Base-by-base conservation (phyloP, 2,329 filamentous ascomycete genomes). In the Colletotrichum sp. region DNA sequence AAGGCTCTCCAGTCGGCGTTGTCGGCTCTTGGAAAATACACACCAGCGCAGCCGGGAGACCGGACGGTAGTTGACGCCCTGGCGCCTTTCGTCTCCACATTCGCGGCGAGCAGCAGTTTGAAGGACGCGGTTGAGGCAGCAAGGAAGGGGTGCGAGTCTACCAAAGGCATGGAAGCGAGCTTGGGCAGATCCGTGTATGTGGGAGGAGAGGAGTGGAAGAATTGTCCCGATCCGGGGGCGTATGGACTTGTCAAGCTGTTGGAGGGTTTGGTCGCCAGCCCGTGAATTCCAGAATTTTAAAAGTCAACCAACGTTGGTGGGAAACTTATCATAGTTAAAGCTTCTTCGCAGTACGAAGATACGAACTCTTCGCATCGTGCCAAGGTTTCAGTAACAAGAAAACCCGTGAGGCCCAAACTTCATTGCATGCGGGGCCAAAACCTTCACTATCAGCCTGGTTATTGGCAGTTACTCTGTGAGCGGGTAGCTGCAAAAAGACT, bases 121-220 rank as follows among this genome's bases (percentile, higher is more conserved):
- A 30, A 59, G 55, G 21, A 26, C 16, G 55, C 94, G n/a, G 92
- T 92, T 2, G 86, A 89, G 77, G 93, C 92, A 7, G 92, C 93
- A 7, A 88, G 89, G 75, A 85, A 90, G 71, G 94, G 93, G 3
- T 90, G 93, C 32, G 91, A 93, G 78, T 88, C 89, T 8, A 95
- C 94, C 34, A 94, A 93, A 84, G 91, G 90, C 28, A 95, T 95
- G 93, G 92, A 92, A 82, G 93, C 94, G 62, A 93, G 90, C 81
- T 84, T 96, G 62, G 94, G 94, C 24, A 87, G 94, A 72, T 90
- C 92, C 4, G 93, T 95, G 15, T 95, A 95, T 83, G 92, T 95
- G 71, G 93, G 92, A 36, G 90, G 92, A 76, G 90, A 87, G 85
- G 92, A 92, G 57, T 94, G 88, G 87, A 91, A 89, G 85, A 87